phyloP scores from a whole-genome alignment of 139 green algal species.

The Dunaliella primolecta region DNA sequence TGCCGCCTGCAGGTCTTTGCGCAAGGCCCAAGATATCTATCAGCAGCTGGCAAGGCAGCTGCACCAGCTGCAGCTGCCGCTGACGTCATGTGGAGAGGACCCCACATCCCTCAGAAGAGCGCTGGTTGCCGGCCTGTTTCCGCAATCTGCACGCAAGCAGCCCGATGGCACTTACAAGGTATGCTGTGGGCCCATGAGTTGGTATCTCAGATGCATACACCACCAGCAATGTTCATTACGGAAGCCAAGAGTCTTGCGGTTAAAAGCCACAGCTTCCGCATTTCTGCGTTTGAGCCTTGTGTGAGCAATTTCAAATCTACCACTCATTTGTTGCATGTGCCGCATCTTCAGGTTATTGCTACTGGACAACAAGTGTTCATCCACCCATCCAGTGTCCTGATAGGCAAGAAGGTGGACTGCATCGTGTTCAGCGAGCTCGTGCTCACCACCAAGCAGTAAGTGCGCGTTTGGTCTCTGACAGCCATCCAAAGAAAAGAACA shows the following conservation, averaged over 20 bases:
- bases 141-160: conserved; percentile 67
- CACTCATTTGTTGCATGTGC: too few relatives aligned
- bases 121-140: conserved; percentile 74
- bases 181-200: neutral
- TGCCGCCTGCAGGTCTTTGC: conserved; percentile 61
- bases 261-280: too few relatives aligned
- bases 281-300: too few relatives aligned
- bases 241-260: too few relatives aligned
- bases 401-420: conserved; percentile 46
- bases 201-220: too few relatives aligned
- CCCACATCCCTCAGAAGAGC: conserved; percentile 49
- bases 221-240: too few relatives aligned
- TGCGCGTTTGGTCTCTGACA: conserved; percentile 48
- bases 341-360: conserved; percentile 59
- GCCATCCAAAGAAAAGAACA: too few relatives aligned
- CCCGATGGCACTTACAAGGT: conserved; percentile 67
- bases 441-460: conserved; percentile 74
- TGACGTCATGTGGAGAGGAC: conserved; percentile 54
- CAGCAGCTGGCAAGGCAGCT: conserved; percentile 65
- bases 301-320: too few relatives aligned
- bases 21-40: conserved; percentile 73
- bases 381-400: conserved; percentile 81
- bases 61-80: conserved; percentile 39
- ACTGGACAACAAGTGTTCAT: conserved; percentile 63
- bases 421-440: conserved; percentile 85